A percentile compares a stretch with the other conserved stretches of the same genome.
phyloP scores from a whole-genome alignment of 163 green algal species.

The Chloroidium sp. region DNA sequence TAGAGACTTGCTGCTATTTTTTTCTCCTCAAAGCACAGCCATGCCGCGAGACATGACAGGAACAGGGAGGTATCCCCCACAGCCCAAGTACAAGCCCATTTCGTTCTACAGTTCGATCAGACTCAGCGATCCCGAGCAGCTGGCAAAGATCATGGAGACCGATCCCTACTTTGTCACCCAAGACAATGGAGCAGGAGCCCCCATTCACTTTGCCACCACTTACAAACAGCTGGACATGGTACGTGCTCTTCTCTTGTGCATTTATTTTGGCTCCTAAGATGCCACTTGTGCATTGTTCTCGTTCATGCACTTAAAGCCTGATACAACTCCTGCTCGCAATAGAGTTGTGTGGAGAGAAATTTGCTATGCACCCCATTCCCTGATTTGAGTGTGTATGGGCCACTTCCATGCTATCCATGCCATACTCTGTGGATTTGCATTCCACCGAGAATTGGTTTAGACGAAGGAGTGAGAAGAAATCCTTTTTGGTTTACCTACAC shows the following conservation, averaged over 20 bases:
- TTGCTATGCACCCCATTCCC: too few species aligned
- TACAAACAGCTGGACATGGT: conserved; percentile 94
- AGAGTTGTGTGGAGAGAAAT: too few species aligned
- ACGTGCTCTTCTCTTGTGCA: not conserved
- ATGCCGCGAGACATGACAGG: conserved; percentile 59
- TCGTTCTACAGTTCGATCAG: conserved; percentile 74
- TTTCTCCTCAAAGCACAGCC: not conserved
- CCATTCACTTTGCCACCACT: conserved; percentile 87
- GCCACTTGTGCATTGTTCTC: too few species aligned
- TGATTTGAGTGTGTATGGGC: too few species aligned
- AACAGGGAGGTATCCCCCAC: conserved; percentile 60
- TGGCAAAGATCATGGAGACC: conserved; percentile 70
- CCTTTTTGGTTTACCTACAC: too few species aligned
- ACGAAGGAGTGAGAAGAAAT: too few species aligned
- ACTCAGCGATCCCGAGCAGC: conserved; percentile 50
- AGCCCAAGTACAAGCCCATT: conserved; percentile 67
- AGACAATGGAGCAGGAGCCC: conserved; percentile 83
- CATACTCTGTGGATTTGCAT: too few species aligned
- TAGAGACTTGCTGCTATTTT: not conserved
- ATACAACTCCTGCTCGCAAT: too few species aligned
- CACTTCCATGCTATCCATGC: too few species aligned
- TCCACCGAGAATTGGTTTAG: too few species aligned
- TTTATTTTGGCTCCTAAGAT: too few species aligned
- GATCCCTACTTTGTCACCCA: conserved; percentile 78
- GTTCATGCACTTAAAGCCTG: too few species aligned